These are phyloP conservation scores for Aurantiochytrium sp. DNA, from an alignment of 108 stramenopile genomes.

Conservation along the genomic window DNA sequence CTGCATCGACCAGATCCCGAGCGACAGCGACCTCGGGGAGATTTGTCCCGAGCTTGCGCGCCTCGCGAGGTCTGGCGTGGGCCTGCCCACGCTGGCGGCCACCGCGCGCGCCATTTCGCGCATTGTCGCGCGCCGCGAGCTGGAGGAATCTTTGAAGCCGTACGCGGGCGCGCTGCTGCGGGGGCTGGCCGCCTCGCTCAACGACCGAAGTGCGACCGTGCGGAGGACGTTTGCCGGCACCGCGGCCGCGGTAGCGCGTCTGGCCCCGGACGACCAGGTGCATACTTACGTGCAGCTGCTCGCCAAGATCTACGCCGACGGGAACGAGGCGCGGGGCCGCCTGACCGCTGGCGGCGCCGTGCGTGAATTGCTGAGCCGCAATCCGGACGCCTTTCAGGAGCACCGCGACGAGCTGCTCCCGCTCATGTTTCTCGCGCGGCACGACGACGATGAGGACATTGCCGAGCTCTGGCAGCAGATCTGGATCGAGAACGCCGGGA, in stretches of 20 bases:
- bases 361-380: background rate
- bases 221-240: conserved; percentile 12
- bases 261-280: background rate
- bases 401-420: background rate
- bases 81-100: background rate
- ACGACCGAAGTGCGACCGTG: background rate
- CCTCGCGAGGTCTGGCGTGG: background rate
- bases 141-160: background rate
- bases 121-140: background rate
- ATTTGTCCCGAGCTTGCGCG: background rate
- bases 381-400: background rate
- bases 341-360: background rate
- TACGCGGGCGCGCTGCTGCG: background rate
- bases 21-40: background rate
- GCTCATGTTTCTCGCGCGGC: background rate
- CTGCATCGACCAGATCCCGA: conserved; percentile 15
- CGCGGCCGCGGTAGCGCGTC: background rate
- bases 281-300: background rate
- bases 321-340: background rate
- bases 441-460: conserved; percentile 9
- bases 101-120: conserved; percentile 1
- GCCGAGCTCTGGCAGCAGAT: background rate
- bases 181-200: background rate
- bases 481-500: conserved; percentile 1
- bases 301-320: background rate